A percentile compares a stretch with the other conserved stretches of the same genome.
phyloP scores from a whole-genome alignment of 225 moss, liverwort and hornwort species.

The Climacium dendroides region DNA sequence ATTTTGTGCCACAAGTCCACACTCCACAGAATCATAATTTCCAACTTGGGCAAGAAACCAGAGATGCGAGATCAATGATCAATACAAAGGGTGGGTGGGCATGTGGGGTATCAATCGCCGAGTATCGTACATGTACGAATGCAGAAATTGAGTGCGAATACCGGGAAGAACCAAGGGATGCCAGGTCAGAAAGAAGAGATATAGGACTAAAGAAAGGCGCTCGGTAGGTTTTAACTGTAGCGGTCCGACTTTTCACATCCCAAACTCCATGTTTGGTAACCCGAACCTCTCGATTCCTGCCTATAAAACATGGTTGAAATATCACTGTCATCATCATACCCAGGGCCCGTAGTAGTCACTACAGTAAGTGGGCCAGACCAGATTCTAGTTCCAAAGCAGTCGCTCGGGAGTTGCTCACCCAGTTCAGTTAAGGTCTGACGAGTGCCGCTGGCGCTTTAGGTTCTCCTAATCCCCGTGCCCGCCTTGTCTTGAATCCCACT shows the following conservation, averaged over 20 bases:
- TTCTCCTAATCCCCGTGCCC: not conserved
- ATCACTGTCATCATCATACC: not conserved
- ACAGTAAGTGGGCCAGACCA: not conserved
- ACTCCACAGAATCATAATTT: not conserved
- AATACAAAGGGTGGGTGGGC: not conserved
- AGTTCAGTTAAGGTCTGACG: not conserved
- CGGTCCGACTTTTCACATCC: not conserved
- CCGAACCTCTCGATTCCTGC: not conserved
- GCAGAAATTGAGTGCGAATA: not conserved
- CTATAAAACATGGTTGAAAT: not conserved
- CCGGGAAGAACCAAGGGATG: not conserved
- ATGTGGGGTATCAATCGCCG: not conserved
- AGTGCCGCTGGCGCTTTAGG: not conserved
- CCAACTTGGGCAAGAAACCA: not conserved
- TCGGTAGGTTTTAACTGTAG: not conserved
- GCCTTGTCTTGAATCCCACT: not conserved
- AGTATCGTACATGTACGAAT: not conserved
- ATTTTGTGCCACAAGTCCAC: not conserved
- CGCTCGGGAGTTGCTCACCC: not conserved
- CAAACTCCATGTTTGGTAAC: not conserved
- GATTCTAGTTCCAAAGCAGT: not conserved
- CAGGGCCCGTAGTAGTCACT: no score
- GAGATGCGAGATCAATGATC: not conserved
- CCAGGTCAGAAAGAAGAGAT: conserved; percentile 10
- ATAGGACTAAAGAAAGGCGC: not conserved